Evolutionary conservation across 2,329 filamentous ascomycete genomes (phyloP), one percentile per base, ranked within the genome.

Genomic region (Exophiala oligosperma): DNA sequence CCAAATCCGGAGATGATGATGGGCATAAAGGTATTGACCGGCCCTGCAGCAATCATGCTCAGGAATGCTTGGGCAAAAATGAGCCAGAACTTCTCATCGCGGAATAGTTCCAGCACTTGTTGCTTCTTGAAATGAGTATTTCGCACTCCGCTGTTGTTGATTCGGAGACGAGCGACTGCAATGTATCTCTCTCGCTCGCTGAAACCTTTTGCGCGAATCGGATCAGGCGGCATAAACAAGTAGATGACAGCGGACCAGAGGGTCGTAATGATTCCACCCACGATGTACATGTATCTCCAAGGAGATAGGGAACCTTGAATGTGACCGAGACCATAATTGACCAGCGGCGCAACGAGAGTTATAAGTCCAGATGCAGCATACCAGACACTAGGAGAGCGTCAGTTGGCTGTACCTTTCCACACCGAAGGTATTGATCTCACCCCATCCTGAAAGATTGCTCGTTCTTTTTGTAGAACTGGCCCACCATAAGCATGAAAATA

Each of bases 271-370:
- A 75, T 76, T 0, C 86, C 86, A 0, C 85, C 85, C 9, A 89
- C 73, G 14, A 89, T 75, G 68, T 89, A 90, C 60, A 89, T 87
- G 64, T 87, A 88, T 72, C 89, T 86, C 86, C 87, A 91, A 1
- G 80, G 74, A 32, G 76, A 79, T 38, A 89, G 72, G 0, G 73
- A 69, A 0, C 83, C 83, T 0, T 68, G 71, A 47, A 89, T 83
- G 11, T 35, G 32, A 35, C 32, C 32, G 11, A 35, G 32, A 35
- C 32, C 32, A 11, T 35, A 35, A 9, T 35, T 35, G 6, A 35
- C 7, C 32, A 35, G 32, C 8, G 32, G 32, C 2, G 46, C 12
- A 48, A 4, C n/a, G 21, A 29, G 14, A 11, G 46, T 49, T n/a
- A 49, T 49, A 21, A 26, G 23, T 6, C n/a, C 14, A 6, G 23